A percentile compares a stretch with the other conserved stretches of the same genome.
phyloP scores from a whole-genome alignment of 140 eudicot genomes.

The Oenanthe javanica region DNA sequence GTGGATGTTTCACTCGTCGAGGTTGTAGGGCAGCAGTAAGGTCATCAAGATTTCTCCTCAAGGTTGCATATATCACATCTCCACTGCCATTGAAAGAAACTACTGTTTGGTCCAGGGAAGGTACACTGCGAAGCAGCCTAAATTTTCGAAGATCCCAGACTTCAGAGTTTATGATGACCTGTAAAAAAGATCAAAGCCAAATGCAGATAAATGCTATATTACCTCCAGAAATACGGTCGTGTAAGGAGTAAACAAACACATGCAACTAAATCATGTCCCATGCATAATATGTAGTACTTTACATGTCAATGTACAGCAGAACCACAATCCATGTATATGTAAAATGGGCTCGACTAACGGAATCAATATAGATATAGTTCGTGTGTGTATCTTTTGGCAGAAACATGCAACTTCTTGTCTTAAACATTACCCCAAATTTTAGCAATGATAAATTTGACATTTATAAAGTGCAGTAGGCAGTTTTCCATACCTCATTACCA shows the following conservation, averaged over 20 bases:
- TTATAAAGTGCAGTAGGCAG: neutral
- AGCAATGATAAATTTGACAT: neutral
- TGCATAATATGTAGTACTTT: neutral
- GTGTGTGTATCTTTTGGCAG: neutral
- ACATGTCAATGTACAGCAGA: neutral
- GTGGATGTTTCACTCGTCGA: conserved; percentile 85
- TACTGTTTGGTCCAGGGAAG: conserved; percentile 83
- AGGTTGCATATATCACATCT: conserved; percentile 82
- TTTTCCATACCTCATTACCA: conserved; percentile 82
- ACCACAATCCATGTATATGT: neutral
- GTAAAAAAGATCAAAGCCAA: conserved; percentile 7
- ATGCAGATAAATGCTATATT: neutral
- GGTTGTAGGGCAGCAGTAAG: conserved; percentile 70
- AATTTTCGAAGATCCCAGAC: conserved; percentile 95
- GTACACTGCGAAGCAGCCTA: conserved; percentile 85
- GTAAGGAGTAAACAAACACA: neutral
- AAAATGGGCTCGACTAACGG: neutral
- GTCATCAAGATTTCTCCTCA: conserved; percentile 84
- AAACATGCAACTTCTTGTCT: neutral
- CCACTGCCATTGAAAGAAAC: conserved; percentile 83
- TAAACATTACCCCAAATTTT: neutral
- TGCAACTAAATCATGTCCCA: neutral
- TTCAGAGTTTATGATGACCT: conserved; percentile 95
- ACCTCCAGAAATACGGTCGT: neutral
- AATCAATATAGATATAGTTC: neutral